Evolutionary conservation across 805 yeast genomes (phyloP), one percentile per base, ranked within the genome.

Genomic region (Hanseniaspora singularis): DNA sequence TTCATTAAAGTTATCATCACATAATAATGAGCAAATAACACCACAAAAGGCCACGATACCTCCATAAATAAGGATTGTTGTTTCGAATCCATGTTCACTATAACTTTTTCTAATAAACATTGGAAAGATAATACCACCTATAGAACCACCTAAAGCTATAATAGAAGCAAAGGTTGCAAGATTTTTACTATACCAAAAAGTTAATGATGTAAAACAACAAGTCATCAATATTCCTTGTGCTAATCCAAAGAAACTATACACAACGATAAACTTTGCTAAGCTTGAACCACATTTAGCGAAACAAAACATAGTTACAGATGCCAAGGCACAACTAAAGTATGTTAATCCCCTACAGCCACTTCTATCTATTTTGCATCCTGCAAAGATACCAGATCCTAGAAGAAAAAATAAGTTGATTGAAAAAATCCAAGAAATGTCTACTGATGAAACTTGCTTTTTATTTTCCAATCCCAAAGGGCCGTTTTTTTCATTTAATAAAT

Each of bases 401-500:
- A 62, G 52, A n/a, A 57, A 49, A 24, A 58, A 57, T 1, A 61
- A 52, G 41, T 55, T 56, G 9, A 63, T 52, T 4, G 64, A 56
- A 54, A 77, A 77, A 34, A 77, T 70, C 81, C 82, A 75, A 2
- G 80, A 69, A 3, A 73, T 66, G 1, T 71, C 61, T 3, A 77
- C 67, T 18, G 48, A 30, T 4, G 41, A 37, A 3, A 44, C 41
- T 26, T 2, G 73, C 61, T 12, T 69, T 57, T 14, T 12, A 12
- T 10, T 28, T 28, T 5, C 15, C 14, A 5, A 28, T 28, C 14
- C n/a, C 7, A 14, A 28, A 28, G 30, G 19, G 2, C 23, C 5
- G 8, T 24, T 4, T 22, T 18, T 11, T n/a, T 28, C 12, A 24
- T 20, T 27, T 28, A 44, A 15, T 9, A 33, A 39, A 31, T 38